Evolutionary conservation across 176 grass and related monocot genomes (phyloP), one percentile per base, ranked within the genome.

Genomic region (Oryza rufipogon): DNA sequence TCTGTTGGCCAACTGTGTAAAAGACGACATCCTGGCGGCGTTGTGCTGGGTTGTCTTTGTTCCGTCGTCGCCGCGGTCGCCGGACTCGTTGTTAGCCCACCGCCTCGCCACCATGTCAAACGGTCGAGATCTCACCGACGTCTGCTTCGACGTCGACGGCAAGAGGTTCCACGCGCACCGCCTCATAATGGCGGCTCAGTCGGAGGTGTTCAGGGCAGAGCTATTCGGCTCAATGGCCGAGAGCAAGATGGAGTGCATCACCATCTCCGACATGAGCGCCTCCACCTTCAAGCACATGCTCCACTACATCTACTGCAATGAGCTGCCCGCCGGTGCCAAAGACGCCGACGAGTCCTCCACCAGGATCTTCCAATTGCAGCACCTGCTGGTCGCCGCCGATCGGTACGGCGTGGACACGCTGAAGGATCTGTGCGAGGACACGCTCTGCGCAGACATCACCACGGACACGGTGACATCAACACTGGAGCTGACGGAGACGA

Each of bases 201-300:
- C 47, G 4, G 22, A 63, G 0, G 71, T 81, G 16, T 75, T 81
- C 17, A 75, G n/a, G 26, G 39, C 39, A 41, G 63, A 71, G 0
- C 71, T 87, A 46, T 46, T 67, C 14, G 63, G 78, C 9, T 3
- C 14, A 3, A 75, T 32, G 77, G 45, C 60, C 19, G 70, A 74
- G 9, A 67, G 69, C 77, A 74, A 5, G 47, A 79, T 11, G 46
- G 6, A 11, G 2, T 46, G 71, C 4, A 46, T 87, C 12, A 7
- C 64, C 9, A 81, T 87, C 19, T 0, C 46, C 11, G 76, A 76
- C 22, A 81, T 81, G 46, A 33, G 16, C 3, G 78, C 71, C 0
- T 33, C 64, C 4, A 61, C 71, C 7, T 87, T 81, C 63, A 81
- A 15, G 13, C 68, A 26, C 13, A 87, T 87, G 78, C 63, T 87